Conservation (phyloP, 176 grass and related monocot species). For the Triticum turgidum region DNA sequence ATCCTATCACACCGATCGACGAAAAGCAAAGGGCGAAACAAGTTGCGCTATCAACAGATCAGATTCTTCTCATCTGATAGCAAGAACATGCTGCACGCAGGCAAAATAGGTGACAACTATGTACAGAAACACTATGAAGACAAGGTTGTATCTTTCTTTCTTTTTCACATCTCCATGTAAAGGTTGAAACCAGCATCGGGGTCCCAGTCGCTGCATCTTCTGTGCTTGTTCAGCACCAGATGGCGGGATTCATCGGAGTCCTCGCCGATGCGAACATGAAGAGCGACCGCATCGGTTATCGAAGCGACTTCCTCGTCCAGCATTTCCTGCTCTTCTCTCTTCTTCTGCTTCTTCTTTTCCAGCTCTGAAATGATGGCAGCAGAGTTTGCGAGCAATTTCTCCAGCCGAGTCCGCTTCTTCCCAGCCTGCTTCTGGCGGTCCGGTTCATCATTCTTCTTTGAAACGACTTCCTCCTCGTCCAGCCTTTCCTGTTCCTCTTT, state of each 20-base stretch:
- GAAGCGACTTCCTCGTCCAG: slow-evolving; percentile 91
- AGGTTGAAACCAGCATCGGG: slow-evolving; percentile 45
- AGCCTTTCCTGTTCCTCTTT: slow-evolving; percentile 73
- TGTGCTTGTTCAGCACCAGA: slow-evolving; percentile 52
- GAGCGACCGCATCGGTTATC: slow-evolving; percentile 81
- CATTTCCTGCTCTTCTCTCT: slow-evolving; percentile 60
- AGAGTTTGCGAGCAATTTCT: slow-evolving; percentile 82
- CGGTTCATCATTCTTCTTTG: slow-evolving; percentile 53
- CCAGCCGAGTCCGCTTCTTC: slow-evolving; percentile 68
- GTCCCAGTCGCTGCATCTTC: slow-evolving; percentile 46
- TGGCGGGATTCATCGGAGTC: slow-evolving; percentile 63
- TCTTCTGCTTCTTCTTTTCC: slow-evolving; percentile 88
- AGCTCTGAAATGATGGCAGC: slow-evolving; percentile 80
- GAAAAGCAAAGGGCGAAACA: not conserved
- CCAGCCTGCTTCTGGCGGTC: slow-evolving; percentile 70
- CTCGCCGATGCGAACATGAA: slow-evolving; percentile 86
- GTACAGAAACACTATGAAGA: slow-evolving; percentile 35
- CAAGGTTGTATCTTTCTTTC: not conserved
- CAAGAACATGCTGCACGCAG: slow-evolving; percentile 10
- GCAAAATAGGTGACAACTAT: slow-evolving; percentile 20
- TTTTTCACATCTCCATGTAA: slow-evolving; percentile 50
- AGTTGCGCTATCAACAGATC: not conserved
- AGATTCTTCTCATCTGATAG: slow-evolving; percentile 24
- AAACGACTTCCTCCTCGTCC: slow-evolving; percentile 74
- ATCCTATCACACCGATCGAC: not conserved